These are phyloP conservation scores for Ogataea polymorpha DNA, from an alignment of 805 yeast genomes.

Conservation along the genomic window DNA sequence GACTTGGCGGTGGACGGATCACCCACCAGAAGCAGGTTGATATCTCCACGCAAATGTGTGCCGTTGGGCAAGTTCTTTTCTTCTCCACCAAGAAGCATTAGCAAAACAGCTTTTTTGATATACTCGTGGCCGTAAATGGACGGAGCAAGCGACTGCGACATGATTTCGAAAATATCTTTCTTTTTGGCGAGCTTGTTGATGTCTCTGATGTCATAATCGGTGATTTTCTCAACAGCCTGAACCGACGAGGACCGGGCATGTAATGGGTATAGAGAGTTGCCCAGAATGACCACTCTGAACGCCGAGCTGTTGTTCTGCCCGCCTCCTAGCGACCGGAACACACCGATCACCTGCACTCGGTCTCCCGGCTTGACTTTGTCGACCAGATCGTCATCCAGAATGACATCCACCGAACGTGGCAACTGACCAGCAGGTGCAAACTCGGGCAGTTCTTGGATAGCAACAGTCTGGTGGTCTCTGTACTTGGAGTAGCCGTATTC, in stretches of 20 bases:
- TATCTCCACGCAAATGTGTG: slow-evolving; percentile 96
- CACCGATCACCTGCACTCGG: slow-evolving; percentile 90
- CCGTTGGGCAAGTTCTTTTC: slow-evolving; percentile 94
- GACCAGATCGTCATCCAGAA: slow-evolving; percentile 93
- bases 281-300: slow-evolving; percentile 79
- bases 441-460: slow-evolving; percentile 98
- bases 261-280: slow-evolving; percentile 84
- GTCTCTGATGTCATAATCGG: slow-evolving; percentile 81
- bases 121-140: slow-evolving; percentile 91
- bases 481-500: slow-evolving; percentile 93
- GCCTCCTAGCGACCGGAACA: slow-evolving; percentile 87
- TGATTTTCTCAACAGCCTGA: slow-evolving; percentile 67
- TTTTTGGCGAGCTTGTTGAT: slow-evolving; percentile 76
- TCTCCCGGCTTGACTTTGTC: slow-evolving; percentile 95
- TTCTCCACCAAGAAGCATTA: slow-evolving; percentile 90
- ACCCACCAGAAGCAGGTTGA: slow-evolving; percentile 94
- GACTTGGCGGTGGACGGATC: slow-evolving; percentile 99
- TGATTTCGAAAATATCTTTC: slow-evolving; percentile 67
- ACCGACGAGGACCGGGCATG: slow-evolving; percentile 74
- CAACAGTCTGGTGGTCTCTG: slow-evolving; percentile 88
- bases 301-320: slow-evolving; percentile 58
- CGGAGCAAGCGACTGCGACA: slow-evolving; percentile 89
- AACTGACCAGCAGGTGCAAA: slow-evolving; percentile 97
- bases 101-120: slow-evolving; percentile 84
- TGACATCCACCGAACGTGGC: slow-evolving; percentile 88